Percentiles rank a stretch among this genome's conserved stretches.
These are phyloP conservation scores for Melampsora larici-populina DNA, from an alignment of 1,284 basidiomycete species.

Conservation along the genomic window DNA sequence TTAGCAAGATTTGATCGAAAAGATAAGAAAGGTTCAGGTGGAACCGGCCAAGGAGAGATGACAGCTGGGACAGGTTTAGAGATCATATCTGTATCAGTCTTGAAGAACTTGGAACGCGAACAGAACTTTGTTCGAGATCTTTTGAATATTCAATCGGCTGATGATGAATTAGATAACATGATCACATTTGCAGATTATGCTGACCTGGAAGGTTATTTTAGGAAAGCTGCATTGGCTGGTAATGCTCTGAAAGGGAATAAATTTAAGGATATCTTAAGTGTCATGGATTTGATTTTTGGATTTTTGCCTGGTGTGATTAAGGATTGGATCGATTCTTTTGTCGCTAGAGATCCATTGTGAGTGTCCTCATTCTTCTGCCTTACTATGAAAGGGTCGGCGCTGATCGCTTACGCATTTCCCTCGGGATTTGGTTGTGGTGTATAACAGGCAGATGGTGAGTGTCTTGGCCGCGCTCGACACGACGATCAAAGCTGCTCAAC, in stretches of 20 bases:
- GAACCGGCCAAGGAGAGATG: not conserved
- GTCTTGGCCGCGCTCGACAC: constrained; percentile 75
- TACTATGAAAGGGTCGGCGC: no score
- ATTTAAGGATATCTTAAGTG: constrained; percentile 73
- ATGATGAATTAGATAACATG: constrained; percentile 62
- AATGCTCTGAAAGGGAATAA: constrained; percentile 59
- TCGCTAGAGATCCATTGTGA: constrained; percentile 74
- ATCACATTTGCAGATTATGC: constrained; percentile 92
- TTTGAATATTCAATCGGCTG: constrained; percentile 72
- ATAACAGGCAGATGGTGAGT: constrained; percentile 83
- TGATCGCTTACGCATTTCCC: no score
- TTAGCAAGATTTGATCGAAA: not conserved
- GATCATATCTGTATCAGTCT: constrained; percentile 70
- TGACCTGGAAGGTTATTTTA: constrained; percentile 88
- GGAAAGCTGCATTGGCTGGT: constrained; percentile 67
- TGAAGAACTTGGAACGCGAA: constrained; percentile 73
- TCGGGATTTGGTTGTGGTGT: no score
- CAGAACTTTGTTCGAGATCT: constrained; percentile 86
- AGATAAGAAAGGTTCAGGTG: constrained; percentile 30
- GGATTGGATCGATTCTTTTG: constrained; percentile 73
- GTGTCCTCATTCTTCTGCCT: constrained; percentile 50
- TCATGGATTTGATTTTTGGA: constrained; percentile 92
- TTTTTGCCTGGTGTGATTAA: constrained; percentile 82
- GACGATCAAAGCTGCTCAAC: constrained; percentile 73
- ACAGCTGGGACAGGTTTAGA: constrained; percentile 64